A percentile compares a stretch with the other conserved stretches of the same genome.
Conservation (phyloP, 2,329 filamentous ascomycete species). For the Cladosporium sp. region DNA sequence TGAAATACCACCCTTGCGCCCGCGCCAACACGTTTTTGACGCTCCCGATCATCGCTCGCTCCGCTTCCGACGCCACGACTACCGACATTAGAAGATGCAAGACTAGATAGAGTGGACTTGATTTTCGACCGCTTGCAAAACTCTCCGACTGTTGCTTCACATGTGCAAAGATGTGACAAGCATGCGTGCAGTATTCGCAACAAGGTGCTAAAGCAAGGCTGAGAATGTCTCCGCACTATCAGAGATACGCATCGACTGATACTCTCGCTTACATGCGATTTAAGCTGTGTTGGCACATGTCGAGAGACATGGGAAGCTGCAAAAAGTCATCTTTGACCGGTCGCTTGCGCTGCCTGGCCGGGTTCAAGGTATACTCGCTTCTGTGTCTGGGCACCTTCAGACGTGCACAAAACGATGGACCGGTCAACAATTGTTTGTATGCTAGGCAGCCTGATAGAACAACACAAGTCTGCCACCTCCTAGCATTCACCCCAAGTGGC, state of each 20-base stretch:
- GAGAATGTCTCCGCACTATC: background rate
- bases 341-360: background rate
- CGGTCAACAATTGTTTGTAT: background rate
- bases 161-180: no score
- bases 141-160: no score
- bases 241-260: background rate
- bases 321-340: background rate
- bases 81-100: background rate
- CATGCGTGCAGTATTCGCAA: background rate
- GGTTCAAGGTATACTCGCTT: background rate
- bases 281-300: background rate
- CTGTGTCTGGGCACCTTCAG: background rate
- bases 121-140: background rate
- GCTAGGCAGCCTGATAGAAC: background rate
- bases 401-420: background rate
- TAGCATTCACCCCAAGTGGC: background rate
- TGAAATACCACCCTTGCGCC: constrained; percentile 1
- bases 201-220: background rate
- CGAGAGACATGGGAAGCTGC: background rate
- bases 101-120: background rate
- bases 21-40: background rate
- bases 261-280: background rate
- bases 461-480: background rate
- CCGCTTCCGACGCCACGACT: background rate
- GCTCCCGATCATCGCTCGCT: background rate